Evolutionary conservation across 768 basidiomycete genomes (phyloP).

Genomic region (Candolleomyces aberdarensis): DNA sequence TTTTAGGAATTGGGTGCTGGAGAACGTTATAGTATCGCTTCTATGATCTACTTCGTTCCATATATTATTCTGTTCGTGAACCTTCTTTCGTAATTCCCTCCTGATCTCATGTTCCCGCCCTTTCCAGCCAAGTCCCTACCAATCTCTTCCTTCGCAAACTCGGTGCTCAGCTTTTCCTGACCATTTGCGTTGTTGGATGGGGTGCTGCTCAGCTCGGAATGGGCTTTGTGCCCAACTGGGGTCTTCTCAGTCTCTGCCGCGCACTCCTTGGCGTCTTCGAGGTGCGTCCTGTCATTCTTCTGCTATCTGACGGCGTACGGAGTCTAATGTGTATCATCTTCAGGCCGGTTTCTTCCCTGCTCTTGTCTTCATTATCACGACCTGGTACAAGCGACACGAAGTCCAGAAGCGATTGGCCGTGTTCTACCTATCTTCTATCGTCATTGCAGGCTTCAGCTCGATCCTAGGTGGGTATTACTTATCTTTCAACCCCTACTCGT

Average conservation of each 20-base stretch:
- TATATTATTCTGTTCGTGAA: slow-evolving; percentile 31
- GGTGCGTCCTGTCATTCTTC: slow-evolving; percentile 6
- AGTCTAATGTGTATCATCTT: slow-evolving; percentile 11
- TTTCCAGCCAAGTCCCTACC: slow-evolving; percentile 18
- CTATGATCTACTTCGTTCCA: slow-evolving; percentile 33
- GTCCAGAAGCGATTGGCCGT: slow-evolving; percentile 37
- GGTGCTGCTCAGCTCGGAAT: slow-evolving; percentile 31
- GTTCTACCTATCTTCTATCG: slow-evolving; percentile 30
- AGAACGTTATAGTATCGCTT: slow-evolving; percentile 30
- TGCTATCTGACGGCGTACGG: neutral
- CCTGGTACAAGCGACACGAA: slow-evolving; percentile 42
- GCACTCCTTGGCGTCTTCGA: slow-evolving; percentile 28
- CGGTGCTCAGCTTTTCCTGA: slow-evolving; percentile 27
- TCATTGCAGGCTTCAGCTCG: slow-evolving; percentile 26
- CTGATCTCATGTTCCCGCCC: neutral
- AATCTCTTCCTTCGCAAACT: slow-evolving; percentile 26
- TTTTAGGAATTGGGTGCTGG: slow-evolving; percentile 26
- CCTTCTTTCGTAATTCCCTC: neutral
- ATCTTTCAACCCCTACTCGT: no score
- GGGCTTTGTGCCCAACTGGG: slow-evolving; percentile 30
- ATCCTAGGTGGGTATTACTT: slow-evolving; percentile 10
- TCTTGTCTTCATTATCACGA: slow-evolving; percentile 38
- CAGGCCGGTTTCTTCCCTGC: slow-evolving; percentile 40
- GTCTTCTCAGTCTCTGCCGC: slow-evolving; percentile 19
- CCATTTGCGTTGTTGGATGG: slow-evolving; percentile 28